Base-by-base conservation (phyloP, 805 yeast genomes). In the Candida ulmi region DNA sequence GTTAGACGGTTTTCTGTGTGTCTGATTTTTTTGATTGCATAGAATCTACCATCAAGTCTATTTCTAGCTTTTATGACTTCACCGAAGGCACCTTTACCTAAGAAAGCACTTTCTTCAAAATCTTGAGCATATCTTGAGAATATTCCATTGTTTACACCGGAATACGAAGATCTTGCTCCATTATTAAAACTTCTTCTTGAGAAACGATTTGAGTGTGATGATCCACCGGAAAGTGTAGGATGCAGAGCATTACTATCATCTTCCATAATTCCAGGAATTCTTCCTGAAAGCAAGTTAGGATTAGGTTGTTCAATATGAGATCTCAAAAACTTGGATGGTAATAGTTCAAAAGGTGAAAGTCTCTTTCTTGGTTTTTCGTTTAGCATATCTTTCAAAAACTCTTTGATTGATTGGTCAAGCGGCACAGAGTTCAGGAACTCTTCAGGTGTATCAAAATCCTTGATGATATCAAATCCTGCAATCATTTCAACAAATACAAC, bases 21-120 rank as follows among this genome's bases (percentile, higher is more conserved):
- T 42, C 83, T 78, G 36, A 93, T 84, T 51, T 90, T 91, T 59
- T 93, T 93, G 43, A 93, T 79, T 0, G 99, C 99, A 60, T 93
- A 93, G 50, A 85, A 86, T 13, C 96, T 73, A 17, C 99, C 98
- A 57, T 93, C 99, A 47, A 93, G 73, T 42, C 90, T 76, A 58
- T 90, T 91, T 44, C 99, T 70, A 0, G 93, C 98, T 54, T 91
- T 90, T n/a, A 93, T 96, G 8, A 93, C 99, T 60, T 93, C 97
- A 6, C 99, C 99, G 63, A 84, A 93, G 0, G 95, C 99, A 30
- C 99, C 99, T 50, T 80, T 78, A 2, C 99, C 99, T 8, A 93
- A 63, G 17, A 82, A 77, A 0, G 91, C 93, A 33, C 88, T 84
- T 57, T 93, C 99, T 60, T 93, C 99, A 61, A 95, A 93, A 57